These are phyloP conservation scores for Parathielavia appendiculata DNA, from an alignment of 495 filamentous ascomycete species.

Conservation along the genomic window DNA sequence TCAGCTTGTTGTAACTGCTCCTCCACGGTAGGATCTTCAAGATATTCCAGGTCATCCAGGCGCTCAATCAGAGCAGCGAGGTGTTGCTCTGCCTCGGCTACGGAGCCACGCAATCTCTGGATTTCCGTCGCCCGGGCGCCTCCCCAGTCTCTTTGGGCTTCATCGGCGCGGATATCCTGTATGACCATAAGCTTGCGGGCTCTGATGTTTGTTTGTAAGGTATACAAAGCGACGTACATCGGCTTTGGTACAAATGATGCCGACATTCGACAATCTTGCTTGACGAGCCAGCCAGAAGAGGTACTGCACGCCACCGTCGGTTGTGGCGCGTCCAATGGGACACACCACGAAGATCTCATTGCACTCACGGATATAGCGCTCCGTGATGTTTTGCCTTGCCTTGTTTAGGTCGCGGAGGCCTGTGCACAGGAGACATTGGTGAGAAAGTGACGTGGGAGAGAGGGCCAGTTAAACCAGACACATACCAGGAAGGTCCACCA, in stretches of 20 bases:
- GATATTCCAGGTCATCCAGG: neutral
- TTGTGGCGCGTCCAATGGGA: constrained; percentile 30
- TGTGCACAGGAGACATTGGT: too few species aligned
- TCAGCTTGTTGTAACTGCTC: neutral
- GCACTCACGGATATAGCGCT: constrained; percentile 35
- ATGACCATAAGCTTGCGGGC: too few species aligned
- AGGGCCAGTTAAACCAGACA: neutral
- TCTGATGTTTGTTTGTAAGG: constrained; percentile 21
- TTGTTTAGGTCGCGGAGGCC: constrained; percentile 37
- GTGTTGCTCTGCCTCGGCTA: constrained; percentile 3
- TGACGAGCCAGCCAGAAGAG: constrained; percentile 33
- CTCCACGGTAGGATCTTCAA: neutral
- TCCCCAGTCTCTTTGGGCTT: constrained; percentile 28
- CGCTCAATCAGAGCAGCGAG: neutral
- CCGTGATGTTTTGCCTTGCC: constrained; percentile 35
- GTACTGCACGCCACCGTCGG: constrained; percentile 30
- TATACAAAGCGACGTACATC: constrained; percentile 28
- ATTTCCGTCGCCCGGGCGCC: constrained; percentile 17
- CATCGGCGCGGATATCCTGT: constrained; percentile 14
- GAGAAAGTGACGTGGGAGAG: too few species aligned
- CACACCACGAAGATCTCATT: constrained; percentile 39
- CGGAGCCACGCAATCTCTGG: constrained; percentile 2
- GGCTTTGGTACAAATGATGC: constrained; percentile 39
- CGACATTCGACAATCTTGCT: constrained; percentile 33
- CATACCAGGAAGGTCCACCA: constrained; percentile 35